These are phyloP conservation scores for Dothistroma pini DNA, from an alignment of 2,329 filamentous ascomycete genomes.

Conservation along the genomic window DNA sequence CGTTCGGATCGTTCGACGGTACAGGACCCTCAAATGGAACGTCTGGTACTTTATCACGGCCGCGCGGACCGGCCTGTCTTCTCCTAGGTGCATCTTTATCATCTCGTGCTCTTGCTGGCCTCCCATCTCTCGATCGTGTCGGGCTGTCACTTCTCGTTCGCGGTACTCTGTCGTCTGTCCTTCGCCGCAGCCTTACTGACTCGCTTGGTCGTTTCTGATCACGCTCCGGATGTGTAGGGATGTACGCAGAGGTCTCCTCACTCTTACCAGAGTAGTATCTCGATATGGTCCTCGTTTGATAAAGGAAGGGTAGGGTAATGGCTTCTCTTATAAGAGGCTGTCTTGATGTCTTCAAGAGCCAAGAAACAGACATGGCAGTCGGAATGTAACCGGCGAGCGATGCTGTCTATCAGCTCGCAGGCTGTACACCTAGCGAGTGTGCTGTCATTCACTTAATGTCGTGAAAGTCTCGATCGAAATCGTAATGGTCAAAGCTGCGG, in stretches of 20 bases:
- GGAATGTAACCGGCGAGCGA: not conserved
- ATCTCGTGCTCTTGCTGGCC: not conserved
- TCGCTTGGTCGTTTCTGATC: not conserved
- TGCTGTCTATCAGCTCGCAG: not conserved
- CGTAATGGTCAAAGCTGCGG: not conserved
- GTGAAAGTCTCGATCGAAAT: not conserved
- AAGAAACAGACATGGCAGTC: not conserved
- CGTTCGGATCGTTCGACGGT: slow-evolving; percentile 5
- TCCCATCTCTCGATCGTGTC: not conserved
- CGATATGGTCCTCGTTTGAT: slow-evolving; percentile 29
- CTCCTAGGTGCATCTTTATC: not conserved
- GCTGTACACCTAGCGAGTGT: not conserved
- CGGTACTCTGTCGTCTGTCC: not conserved
- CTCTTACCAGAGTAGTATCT: not conserved
- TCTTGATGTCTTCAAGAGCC: not conserved
- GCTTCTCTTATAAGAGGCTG: not conserved
- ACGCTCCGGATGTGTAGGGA: not conserved
- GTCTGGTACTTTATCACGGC: not conserved
- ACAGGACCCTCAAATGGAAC: slow-evolving; percentile 19
- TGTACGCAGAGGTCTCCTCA: not conserved
- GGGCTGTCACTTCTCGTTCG: not conserved
- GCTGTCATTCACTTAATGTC: not conserved
- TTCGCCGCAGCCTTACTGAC: not conserved
- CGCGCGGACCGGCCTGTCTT: not conserved
- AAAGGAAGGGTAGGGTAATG: slow-evolving; percentile 30